phyloP scores from a whole-genome alignment of 2,329 filamentous ascomycete genomes.

The Fusarium anguioides region DNA sequence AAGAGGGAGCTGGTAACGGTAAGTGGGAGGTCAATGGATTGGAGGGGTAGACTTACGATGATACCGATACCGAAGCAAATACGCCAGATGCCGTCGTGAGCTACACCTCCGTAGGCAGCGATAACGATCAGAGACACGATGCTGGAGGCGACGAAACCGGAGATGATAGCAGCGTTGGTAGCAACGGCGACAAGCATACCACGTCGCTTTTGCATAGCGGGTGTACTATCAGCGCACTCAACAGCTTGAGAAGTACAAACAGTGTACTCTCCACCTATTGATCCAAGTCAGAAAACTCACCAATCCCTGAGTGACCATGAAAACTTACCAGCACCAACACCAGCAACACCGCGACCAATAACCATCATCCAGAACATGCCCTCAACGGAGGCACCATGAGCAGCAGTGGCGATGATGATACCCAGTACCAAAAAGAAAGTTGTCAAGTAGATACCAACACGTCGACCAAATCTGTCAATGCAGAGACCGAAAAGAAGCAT shows the following conservation, averaged over 20 bases:
- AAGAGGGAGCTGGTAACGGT: background rate
- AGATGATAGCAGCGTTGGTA: background rate
- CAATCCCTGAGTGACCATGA: background rate
- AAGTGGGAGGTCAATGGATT: fast-evolving
- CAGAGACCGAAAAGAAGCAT: slow-evolving; percentile 1
- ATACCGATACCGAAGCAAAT: background rate
- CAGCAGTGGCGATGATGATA: background rate
- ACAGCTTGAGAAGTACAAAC: background rate
- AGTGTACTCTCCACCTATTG: background rate
- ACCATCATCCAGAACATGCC: slow-evolving; percentile 10
- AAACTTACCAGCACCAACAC: background rate
- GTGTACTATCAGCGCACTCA: background rate
- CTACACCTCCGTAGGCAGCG: background rate
- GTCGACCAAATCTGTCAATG: background rate
- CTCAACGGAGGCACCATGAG: background rate
- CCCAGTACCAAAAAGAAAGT: background rate
- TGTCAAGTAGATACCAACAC: background rate
- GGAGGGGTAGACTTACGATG: background rate
- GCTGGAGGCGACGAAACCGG: background rate
- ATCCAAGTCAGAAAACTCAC: background rate
- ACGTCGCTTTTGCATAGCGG: background rate
- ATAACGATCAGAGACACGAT: background rate
- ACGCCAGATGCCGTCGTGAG: background rate
- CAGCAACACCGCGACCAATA: background rate
- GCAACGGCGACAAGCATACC: background rate